Base-by-base conservation (phyloP, 2,329 filamentous ascomycete species). In the Coniochaeta pulveracea region DNA sequence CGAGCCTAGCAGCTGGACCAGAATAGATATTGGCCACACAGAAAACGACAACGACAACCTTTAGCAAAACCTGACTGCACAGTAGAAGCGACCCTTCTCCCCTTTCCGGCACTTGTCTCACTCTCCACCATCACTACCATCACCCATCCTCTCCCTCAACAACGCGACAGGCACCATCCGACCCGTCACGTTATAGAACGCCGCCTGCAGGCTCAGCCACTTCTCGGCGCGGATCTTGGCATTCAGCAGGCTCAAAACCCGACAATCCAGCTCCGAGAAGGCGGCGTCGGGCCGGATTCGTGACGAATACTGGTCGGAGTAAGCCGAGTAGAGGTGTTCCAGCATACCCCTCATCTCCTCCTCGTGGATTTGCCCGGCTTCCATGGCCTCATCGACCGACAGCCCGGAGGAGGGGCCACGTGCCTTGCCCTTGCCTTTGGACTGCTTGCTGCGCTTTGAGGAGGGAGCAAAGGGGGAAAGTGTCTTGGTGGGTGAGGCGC, bases 121-220 rank as follows among this genome's bases (percentile, higher is more conserved):
- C n/a, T n/a, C n/a, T n/a, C n/a, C n/a, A n/a, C n/a, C n/a, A n/a
- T n/a, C n/a, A n/a, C n/a, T n/a, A n/a, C n/a, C 24, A 7, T 55
- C 54, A 36, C 55, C 54, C n/a, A 52, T 49, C 36, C 51, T 56
- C 15, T 42, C 44, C 25, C 51, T 51, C 28, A 65, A 50, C n/a
- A 54, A 42, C 21, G 55, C 49, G 6, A 58, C 41, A 2, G 58
- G 53, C 1, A 64, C 45, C 50, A 61, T 52, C 6, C 55, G 48
- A 4, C 61, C 61, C 0, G 60, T 64, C 27, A 46, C 55, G 37
- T 64, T 63, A 44, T 49, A 57, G 34, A 64, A 63, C 31, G 54
- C 56, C 19, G 59, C 56, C 39, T 65, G 61, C 47, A 63, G 55
- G 38, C 62, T 54, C 1, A 62, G 47, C 56, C 57, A 63, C 16